Percentiles rank a stretch among this genome's conserved stretches.
phyloP scores from a whole-genome alignment of 495 filamentous ascomycete genomes.

The Penicillium antarcticum region DNA sequence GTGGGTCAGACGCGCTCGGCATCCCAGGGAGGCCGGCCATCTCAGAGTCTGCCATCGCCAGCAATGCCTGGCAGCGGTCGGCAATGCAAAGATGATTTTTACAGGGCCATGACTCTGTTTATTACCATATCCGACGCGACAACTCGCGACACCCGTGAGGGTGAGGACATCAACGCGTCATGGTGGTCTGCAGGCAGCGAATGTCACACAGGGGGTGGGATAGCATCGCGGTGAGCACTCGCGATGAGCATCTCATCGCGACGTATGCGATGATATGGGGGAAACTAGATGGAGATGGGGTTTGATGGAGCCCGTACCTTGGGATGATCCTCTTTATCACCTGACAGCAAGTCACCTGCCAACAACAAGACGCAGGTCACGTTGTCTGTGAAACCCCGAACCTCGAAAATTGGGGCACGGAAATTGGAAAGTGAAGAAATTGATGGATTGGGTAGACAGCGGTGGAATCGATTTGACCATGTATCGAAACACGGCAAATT shows the following conservation, averaged over 20 bases:
- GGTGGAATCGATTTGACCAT: slow-evolving; percentile 17
- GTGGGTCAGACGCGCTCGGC: slow-evolving; percentile 11
- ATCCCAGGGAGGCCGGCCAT: background rate
- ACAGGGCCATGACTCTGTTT: background rate
- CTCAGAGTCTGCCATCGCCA: background rate
- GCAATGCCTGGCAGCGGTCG: background rate
- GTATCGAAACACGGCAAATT: slow-evolving; percentile 23
- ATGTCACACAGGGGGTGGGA: slow-evolving; percentile 18
- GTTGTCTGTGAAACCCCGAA: slow-evolving; percentile 30
- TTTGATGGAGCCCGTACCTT: slow-evolving; percentile 38
- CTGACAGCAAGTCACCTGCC: slow-evolving; percentile 53
- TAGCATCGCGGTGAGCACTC: slow-evolving; percentile 5
- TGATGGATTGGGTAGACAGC: slow-evolving; percentile 4
- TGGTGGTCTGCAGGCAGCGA: slow-evolving; percentile 27
- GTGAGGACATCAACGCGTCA: slow-evolving; percentile 30
- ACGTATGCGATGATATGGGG: slow-evolving; percentile 6
- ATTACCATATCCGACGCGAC: background rate
- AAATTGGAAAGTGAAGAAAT: slow-evolving; percentile 20
- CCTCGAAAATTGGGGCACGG: slow-evolving; percentile 20
- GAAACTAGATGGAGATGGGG: slow-evolving; percentile 9
- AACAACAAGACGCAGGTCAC: slow-evolving; percentile 43
- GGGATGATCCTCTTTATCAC: slow-evolving; percentile 49
- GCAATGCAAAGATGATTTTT: background rate
- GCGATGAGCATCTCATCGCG: slow-evolving; percentile 4
- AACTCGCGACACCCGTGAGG: background rate